Evolutionary conservation across 352 stramenopile species (phyloP).

Genomic region (Thalassiosira hispida): DNA sequence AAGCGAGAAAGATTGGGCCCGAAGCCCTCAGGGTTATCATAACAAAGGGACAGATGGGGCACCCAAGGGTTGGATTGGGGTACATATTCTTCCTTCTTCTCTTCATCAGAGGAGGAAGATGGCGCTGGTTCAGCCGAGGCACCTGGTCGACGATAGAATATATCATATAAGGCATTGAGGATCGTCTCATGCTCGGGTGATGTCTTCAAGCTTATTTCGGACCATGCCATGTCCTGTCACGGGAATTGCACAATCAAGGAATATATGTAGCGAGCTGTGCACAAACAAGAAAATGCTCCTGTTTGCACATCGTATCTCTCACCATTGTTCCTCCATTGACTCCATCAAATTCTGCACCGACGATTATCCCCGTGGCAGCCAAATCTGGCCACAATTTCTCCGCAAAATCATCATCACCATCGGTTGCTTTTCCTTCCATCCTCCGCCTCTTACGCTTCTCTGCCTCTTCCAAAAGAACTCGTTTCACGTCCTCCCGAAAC

Average conservation of each 20-base stretch:
- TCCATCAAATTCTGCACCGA: slow-evolving; percentile 44
- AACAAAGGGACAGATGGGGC: slow-evolving; percentile 50
- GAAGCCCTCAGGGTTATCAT: slow-evolving; percentile 51
- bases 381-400: slow-evolving; percentile 48
- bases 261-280: background rate
- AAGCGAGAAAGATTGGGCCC: slow-evolving; percentile 30
- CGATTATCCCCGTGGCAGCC: slow-evolving; percentile 32
- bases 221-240: slow-evolving; percentile 55
- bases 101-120: background rate
- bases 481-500: slow-evolving; percentile 40
- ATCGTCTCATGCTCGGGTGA: slow-evolving; percentile 42
- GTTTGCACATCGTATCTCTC: slow-evolving; percentile 8
- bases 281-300: background rate
- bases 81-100: slow-evolving; percentile 32
- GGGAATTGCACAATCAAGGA: background rate
- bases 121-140: background rate
- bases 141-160: slow-evolving; percentile 24
- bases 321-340: slow-evolving; percentile 49
- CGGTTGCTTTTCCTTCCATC: no score
- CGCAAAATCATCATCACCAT: background rate
- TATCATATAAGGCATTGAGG: slow-evolving; percentile 30
- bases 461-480: slow-evolving; percentile 23
- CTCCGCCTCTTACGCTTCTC: slow-evolving; percentile 17
- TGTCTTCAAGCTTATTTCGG: slow-evolving; percentile 42
- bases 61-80: slow-evolving; percentile 27